Percentiles rank a stretch among this genome's conserved stretches.
phyloP scores from a whole-genome alignment of 306 rosid genomes.

The Pyrus communis region DNA sequence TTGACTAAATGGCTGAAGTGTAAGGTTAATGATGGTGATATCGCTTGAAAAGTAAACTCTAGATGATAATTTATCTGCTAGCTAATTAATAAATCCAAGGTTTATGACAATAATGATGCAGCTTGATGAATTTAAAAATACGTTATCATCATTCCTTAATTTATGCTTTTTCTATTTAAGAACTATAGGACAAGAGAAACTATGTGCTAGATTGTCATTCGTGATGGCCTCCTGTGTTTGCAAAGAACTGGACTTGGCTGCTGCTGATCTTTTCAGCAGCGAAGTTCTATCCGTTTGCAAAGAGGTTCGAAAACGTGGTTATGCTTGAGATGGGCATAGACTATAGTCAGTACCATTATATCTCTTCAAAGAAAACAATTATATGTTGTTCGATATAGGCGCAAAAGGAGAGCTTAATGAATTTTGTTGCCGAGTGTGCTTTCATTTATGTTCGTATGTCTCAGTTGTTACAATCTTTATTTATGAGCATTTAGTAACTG shows the following conservation, averaged over 20 bases:
- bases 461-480: not conserved
- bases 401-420: not conserved
- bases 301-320: not conserved
- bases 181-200: constrained; percentile 1
- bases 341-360: not conserved
- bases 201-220: not conserved
- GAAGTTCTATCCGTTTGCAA: not conserved
- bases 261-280: no score
- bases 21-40: not conserved
- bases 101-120: not conserved
- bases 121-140: not conserved
- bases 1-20: not conserved
- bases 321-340: not conserved
- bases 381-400: not conserved
- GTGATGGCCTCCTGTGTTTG: not conserved
- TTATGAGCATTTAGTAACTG: not conserved
- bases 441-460: not conserved
- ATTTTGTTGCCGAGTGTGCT: not conserved
- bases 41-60: not conserved
- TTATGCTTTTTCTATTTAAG: constrained; percentile 11
- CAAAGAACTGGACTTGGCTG: not conserved
- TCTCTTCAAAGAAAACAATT: not conserved
- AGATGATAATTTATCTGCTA: not conserved
- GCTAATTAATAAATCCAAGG: not conserved
- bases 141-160: not conserved